Base-by-base conservation (phyloP, 2,329 filamentous ascomycete genomes). In the Aspergillus pseudoviridinutans region DNA sequence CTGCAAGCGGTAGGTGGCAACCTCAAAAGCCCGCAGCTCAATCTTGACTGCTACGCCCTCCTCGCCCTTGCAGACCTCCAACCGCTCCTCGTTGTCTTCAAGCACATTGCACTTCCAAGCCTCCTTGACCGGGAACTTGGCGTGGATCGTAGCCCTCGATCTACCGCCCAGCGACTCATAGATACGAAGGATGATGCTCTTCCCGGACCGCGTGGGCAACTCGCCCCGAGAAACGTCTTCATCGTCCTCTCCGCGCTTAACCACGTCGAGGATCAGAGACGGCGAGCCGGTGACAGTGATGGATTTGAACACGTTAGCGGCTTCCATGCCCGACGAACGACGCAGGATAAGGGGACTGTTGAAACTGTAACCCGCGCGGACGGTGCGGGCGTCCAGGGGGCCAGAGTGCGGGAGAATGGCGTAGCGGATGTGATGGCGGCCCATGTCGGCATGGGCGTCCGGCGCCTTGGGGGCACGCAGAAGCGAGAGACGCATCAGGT, bases 361-460 rank as follows among this genome's bases (percentile, higher is more conserved):
- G 81, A 97, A 95, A 64, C 93, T 90, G 72, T 89, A 92, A 0
- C 89, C 93, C 12, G 92, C 90, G 58, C 88, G 87, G 49, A 97
- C 85, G 0, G 92, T 96, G 20, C 82, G 80, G 41, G 87, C 79
- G 49, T 88, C 85, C 4, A 97, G 81, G 1, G 81, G 74, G 2
- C 92, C 92, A 25, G 82, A 72, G 73, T 97, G 93, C 2, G 93
- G 93, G 64, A 97, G 80, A 64, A 97, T 92, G 24, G 91, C 92
- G 84, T 93, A 97, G 60, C 89, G 87, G 65, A 97, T 95, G 61
- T 82, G 82, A 73, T 97, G 93, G 46, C 81, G 83, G 54, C 91
- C 93, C 92, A 97, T 97, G 71, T 97, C 93, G 44, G 93, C 93
- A 68, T 96, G 88, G 5, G 86, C 92, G 72, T 97, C 93, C 0